Evolutionary conservation across 495 filamentous ascomycete genomes (phyloP).

Genomic region (Aspergillus avenaceus): DNA sequence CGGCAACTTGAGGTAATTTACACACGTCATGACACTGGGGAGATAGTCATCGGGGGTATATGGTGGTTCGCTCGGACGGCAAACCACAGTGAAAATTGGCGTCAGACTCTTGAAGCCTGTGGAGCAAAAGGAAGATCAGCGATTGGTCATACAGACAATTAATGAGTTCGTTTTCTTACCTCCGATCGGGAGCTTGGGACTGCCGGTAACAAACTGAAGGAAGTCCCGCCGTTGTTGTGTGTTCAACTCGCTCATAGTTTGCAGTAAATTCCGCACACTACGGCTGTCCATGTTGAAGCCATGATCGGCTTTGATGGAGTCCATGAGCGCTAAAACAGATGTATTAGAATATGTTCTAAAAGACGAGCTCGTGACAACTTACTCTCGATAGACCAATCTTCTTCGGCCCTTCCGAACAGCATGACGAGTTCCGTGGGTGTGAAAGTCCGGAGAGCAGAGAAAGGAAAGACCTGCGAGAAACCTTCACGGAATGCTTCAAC

Average conservation of each 20-base stretch:
- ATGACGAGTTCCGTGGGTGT: slow-evolving; percentile 96
- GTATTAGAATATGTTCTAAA: slow-evolving; percentile 10
- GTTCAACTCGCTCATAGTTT: slow-evolving; percentile 88
- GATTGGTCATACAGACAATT: slow-evolving; percentile 8
- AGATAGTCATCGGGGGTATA: slow-evolving; percentile 96
- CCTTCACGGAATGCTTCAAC: slow-evolving; percentile 87
- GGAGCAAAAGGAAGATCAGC: slow-evolving; percentile 19
- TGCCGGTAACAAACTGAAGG: slow-evolving; percentile 96
- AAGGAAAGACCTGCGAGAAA: slow-evolving; percentile 96
- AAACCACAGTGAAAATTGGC: slow-evolving; percentile 98
- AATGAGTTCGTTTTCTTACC: slow-evolving; percentile 50
- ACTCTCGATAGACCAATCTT: slow-evolving; percentile 98
- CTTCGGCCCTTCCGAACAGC: slow-evolving; percentile 89
- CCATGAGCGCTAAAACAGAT: slow-evolving; percentile 71
- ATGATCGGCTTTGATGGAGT: slow-evolving; percentile 99
- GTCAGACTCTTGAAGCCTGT: slow-evolving; percentile 94
- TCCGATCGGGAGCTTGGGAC: slow-evolving; percentile 96
- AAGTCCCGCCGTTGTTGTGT: slow-evolving; percentile 82
- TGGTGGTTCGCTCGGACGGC: slow-evolving; percentile 93
- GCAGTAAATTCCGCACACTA: slow-evolving; percentile 89
- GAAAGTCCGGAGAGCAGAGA: slow-evolving; percentile 86
- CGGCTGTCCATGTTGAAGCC: slow-evolving; percentile 99
- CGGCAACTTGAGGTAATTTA: slow-evolving; percentile 98
- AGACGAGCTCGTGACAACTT: slow-evolving; percentile 32
- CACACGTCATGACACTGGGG: slow-evolving; percentile 98